Evolutionary conservation across 495 filamentous ascomycete genomes (phyloP).

Genomic region (Penicillium odoratum): DNA sequence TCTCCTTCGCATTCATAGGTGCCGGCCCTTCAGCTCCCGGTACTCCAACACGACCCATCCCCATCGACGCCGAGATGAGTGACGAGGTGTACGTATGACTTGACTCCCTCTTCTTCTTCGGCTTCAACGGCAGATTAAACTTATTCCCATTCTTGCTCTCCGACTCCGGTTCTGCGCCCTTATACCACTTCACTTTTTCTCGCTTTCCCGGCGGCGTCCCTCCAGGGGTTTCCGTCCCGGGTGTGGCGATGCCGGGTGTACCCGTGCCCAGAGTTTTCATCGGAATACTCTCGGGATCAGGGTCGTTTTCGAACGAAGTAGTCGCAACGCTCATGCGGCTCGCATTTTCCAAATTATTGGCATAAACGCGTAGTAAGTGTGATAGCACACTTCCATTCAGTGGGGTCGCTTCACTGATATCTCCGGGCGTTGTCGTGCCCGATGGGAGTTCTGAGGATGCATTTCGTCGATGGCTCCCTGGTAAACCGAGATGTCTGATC

Average conservation of each 20-base stretch:
- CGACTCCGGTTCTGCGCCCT: conserved; percentile 11
- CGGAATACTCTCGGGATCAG: conserved; percentile 22
- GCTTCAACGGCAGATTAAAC: conserved; percentile 6
- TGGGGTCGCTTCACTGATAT: conserved; percentile 17
- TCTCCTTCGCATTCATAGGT: conserved; percentile 25
- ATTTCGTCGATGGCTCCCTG: background rate
- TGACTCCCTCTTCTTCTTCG: conserved; percentile 9
- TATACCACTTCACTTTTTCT: conserved; percentile 41
- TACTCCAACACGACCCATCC: conserved; percentile 28
- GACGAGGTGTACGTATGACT: conserved; percentile 32
- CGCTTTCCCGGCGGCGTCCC: conserved; percentile 22
- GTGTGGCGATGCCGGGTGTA: conserved; percentile 13
- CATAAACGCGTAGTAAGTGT: conserved; percentile 32
- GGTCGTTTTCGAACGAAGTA: conserved; percentile 19
- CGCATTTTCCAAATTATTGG: conserved; percentile 23
- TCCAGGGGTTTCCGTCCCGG: background rate
- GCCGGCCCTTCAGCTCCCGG: conserved; percentile 27
- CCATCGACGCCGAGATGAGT: conserved; percentile 31
- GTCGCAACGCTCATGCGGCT: conserved; percentile 29
- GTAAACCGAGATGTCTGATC: conserved; percentile 25
- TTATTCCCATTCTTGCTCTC: conserved; percentile 10
- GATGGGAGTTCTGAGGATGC: conserved; percentile 17
- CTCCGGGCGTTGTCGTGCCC: conserved; percentile 22
- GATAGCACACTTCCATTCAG: conserved; percentile 29
- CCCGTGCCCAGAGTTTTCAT: conserved; percentile 18